Percentiles rank a stretch among this genome's conserved stretches.
Conservation (phyloP, 441 rosid genomes). For the Brassica hybrid region DNA sequence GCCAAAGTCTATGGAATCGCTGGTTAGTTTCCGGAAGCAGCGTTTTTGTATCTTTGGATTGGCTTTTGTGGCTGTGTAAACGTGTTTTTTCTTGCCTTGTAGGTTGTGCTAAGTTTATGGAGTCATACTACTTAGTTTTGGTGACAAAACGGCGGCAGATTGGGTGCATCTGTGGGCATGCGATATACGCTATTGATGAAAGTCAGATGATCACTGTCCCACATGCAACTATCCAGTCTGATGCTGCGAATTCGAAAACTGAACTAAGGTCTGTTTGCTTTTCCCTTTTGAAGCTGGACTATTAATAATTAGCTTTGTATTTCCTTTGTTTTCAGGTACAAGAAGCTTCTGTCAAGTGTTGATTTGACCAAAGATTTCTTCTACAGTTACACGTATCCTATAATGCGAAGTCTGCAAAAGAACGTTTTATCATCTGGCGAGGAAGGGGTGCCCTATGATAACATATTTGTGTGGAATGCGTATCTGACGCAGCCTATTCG, state of each 20-base stretch:
- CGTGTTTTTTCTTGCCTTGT: conserved; percentile 19
- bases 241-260: conserved; percentile 90
- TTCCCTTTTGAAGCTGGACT: conserved; percentile 11
- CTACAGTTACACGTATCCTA: conserved; percentile 96
- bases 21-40: conserved; percentile 74
- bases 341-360: conserved; percentile 94
- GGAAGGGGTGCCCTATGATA: conserved; percentile 83
- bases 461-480: conserved; percentile 95
- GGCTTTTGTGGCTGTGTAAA: not conserved
- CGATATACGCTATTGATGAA: conserved; percentile 87
- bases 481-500: conserved; percentile 80
- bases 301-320: not conserved
- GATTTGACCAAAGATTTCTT: conserved; percentile 98
- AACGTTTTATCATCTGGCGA: conserved; percentile 70
- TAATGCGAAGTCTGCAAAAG: conserved; percentile 97
- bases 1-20: conserved; percentile 94
- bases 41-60: too few species aligned
- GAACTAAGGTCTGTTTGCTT: conserved; percentile 80
- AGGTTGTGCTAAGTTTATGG: conserved; percentile 97
- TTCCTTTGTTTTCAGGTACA: conserved; percentile 94
- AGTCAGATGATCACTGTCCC: conserved; percentile 93
- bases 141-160: conserved; percentile 93
- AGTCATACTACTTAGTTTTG: conserved; percentile 88
- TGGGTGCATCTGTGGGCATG: conserved; percentile 95
- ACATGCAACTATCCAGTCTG: conserved; percentile 82